Evolutionary conservation across 2,329 filamentous ascomycete species (phyloP).

Genomic region (Aspergillus ochraceoroseus): DNA sequence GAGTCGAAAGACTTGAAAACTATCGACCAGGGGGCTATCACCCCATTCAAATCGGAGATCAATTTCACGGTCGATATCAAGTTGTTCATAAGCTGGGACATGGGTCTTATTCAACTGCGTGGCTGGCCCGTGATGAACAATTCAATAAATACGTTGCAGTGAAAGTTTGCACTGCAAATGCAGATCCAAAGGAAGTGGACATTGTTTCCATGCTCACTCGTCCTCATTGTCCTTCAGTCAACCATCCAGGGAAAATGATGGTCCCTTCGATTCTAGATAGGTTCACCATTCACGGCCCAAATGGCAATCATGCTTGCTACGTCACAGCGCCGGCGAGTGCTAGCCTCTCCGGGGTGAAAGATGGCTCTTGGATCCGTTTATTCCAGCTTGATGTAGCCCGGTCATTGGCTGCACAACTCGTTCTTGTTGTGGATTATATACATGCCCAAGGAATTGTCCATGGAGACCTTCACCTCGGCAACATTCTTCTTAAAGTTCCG

Average conservation of each 20-base stretch:
- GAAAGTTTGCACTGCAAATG: constrained; percentile 25
- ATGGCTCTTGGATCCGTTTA: constrained; percentile 22
- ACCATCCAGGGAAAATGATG: neutral
- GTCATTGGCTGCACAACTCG: constrained; percentile 25
- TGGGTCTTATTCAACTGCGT: constrained; percentile 35
- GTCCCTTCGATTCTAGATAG: constrained; percentile 19
- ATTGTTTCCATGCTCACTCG: neutral
- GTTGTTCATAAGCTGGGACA: constrained; percentile 42
- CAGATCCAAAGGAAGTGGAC: constrained; percentile 10
- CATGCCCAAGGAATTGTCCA: constrained; percentile 24
- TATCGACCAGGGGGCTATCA: constrained; percentile 30
- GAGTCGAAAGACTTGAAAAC: constrained; percentile 2
- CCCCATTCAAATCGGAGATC: constrained; percentile 27
- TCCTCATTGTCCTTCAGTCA: neutral
- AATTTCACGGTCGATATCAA: constrained; percentile 32
- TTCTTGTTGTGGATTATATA: constrained; percentile 30
- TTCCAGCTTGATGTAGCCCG: constrained; percentile 26
- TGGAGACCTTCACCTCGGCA: constrained; percentile 38
- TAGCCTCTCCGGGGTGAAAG: constrained; percentile 21
- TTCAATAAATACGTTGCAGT: constrained; percentile 26
- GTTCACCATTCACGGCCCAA: constrained; percentile 24
- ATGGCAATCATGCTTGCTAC: constrained; percentile 26
- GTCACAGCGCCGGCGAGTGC: constrained; percentile 18
- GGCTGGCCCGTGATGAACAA: constrained; percentile 27
- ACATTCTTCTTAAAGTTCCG: constrained; percentile 29